Base-by-base conservation (phyloP, 2,329 filamentous ascomycete species). In the Pseudogymnoascus sp. region DNA sequence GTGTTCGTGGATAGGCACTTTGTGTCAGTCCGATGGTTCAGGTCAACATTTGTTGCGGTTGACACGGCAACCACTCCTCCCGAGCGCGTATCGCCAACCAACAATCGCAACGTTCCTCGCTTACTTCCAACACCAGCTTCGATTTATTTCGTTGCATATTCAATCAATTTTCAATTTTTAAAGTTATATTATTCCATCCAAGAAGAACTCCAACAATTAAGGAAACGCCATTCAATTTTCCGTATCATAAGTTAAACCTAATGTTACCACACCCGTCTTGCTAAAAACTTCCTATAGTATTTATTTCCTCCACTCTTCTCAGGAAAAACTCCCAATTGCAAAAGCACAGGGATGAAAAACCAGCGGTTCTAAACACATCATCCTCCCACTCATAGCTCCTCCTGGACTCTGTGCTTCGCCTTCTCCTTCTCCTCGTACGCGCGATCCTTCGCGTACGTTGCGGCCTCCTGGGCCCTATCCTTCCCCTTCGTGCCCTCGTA, bases 401-500 rank as follows among this genome's bases (percentile, higher is more conserved):
- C 74, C 67, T 75, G 73, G 35, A 72, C 66, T 41, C 65, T 66
- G 46, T 75, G 66, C 40, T 62, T 64, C 40, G 69, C 71, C 63
- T 70, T 72, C 63, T 75, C 74, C 61, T 72, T 72, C 62, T 72
- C 73, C 67, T 76, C 75, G 14, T 71, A 70, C 40, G 72, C 72
- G 59, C 72, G 71, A 63, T 76, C 66, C 38, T 67, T 73, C 6
- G 72, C 72, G 66, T 70, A 70, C 0, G 70, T 72, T 40, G 63
- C 71, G 31, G 67, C 68, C 61, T 75, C 73, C 66, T 74, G 73
- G n/a, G 69, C 67, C 16, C 67, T 64, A 63, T 82, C 77, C n/a
- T 75, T 76, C 28, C 75, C 78, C 63, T 79, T 78, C 67, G 81
- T 75, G n/a, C 76, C 78, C 63, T 75, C 69, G 41, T 73, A 70